Evolutionary conservation across 495 filamentous ascomycete species (phyloP).

Genomic region (Neurospora sp.): DNA sequence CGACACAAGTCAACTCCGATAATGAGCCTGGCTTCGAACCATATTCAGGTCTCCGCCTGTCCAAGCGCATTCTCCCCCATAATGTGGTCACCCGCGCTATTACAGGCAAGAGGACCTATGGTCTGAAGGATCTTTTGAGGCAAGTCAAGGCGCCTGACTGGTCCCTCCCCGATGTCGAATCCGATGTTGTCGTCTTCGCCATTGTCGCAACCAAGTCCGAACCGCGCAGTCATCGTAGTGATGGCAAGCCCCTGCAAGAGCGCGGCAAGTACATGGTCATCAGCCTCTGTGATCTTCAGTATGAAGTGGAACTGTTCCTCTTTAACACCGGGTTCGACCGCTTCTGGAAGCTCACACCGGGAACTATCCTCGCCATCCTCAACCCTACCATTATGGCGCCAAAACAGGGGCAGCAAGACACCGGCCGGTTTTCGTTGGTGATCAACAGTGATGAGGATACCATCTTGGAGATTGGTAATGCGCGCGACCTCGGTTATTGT

Average conservation of each 20-base stretch:
- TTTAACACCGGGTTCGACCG: constrained; percentile 84
- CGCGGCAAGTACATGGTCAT: constrained; percentile 84
- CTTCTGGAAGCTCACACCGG: constrained; percentile 81
- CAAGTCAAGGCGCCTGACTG: constrained; percentile 76
- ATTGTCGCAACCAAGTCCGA: constrained; percentile 81
- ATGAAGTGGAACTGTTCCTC: constrained; percentile 83
- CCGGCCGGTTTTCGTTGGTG: constrained; percentile 71
- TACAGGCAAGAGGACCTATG: constrained; percentile 61
- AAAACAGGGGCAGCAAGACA: constrained; percentile 56
- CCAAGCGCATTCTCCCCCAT: constrained; percentile 79
- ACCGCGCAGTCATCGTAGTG: constrained; percentile 57
- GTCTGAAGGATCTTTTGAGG: constrained; percentile 73
- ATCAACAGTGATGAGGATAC: constrained; percentile 78
- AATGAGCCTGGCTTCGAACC: constrained; percentile 58
- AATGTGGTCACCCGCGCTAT: constrained; percentile 64
- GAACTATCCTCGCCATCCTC: constrained; percentile 84
- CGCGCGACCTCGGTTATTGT: constrained; percentile 83
- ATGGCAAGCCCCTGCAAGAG: constrained; percentile 39
- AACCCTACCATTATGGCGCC: constrained; percentile 90
- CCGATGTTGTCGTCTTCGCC: constrained; percentile 78
- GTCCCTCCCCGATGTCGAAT: constrained; percentile 71
- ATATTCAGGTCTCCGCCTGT: constrained; percentile 76
- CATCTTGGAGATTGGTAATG: constrained; percentile 77
- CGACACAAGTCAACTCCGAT: not conserved
- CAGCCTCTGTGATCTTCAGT: constrained; percentile 76